These are phyloP conservation scores for Hysterangium stoloniferum DNA, from an alignment of 768 basidiomycete species.

Conservation along the genomic window DNA sequence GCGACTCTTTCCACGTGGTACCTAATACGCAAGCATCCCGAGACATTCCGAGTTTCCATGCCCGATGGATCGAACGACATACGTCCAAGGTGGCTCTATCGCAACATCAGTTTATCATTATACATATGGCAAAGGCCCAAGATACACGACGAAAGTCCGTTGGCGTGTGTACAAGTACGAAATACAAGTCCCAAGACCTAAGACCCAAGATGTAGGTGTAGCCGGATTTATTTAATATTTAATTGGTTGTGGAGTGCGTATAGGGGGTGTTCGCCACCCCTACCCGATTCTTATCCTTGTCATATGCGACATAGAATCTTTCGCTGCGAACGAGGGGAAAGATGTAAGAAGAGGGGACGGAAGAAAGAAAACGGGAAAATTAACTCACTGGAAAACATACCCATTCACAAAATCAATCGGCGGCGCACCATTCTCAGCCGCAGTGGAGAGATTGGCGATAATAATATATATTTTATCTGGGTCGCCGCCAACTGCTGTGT, in stretches of 20 bases:
- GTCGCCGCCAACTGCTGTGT: constrained; percentile 36
- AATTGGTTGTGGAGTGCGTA: constrained; percentile 27
- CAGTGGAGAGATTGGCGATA: constrained; percentile 8
- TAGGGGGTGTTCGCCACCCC: constrained; percentile 27
- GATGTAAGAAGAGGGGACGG: background rate
- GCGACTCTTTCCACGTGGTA: too few relatives aligned
- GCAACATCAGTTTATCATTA: too few relatives aligned
- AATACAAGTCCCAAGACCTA: too few relatives aligned
- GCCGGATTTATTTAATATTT: too few relatives aligned
- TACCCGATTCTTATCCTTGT: constrained; percentile 25
- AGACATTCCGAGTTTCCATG: too few relatives aligned
- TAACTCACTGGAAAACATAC: background rate
- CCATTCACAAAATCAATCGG: constrained; percentile 6
- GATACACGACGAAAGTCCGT: too few relatives aligned
- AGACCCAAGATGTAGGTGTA: too few relatives aligned
- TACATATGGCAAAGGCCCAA: too few relatives aligned
- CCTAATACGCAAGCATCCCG: too few relatives aligned
- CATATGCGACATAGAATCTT: constrained; percentile 16
- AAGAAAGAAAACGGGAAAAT: background rate
- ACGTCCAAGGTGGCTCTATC: too few relatives aligned
- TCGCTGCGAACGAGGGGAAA: background rate
- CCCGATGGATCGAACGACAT: too few relatives aligned
- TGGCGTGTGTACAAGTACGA: too few relatives aligned
- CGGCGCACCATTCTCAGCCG: background rate
- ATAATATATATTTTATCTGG: constrained; percentile 13